Evolutionary conservation across 805 yeast genomes (phyloP), one percentile per base, ranked within the genome.

Genomic region (Kodamaea leandrae): DNA sequence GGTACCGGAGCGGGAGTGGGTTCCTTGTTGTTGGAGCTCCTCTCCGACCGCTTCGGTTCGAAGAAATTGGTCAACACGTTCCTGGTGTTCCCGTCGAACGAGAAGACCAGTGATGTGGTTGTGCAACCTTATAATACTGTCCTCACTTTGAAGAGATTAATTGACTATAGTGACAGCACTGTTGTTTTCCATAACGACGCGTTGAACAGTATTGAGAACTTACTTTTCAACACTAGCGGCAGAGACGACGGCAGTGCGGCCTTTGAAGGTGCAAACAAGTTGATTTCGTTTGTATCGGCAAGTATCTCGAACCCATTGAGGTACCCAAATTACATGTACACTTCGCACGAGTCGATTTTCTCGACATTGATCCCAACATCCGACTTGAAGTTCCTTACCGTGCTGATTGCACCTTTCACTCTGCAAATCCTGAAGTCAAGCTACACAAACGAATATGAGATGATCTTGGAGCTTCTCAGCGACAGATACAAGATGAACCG

Each of bases 1-100:
- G 99, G 99, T 28, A 93, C 99, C 0, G 99, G 99, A 0, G 86
- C 96, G 0, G 99, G 99, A 3, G 78, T 89, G 26, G 99, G 99
- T 1, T 86, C 96, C 0, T 76, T 77, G 42, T 51, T 93, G 32
- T 63, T 93, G 27, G 97, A 93, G 58, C 68, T 80, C 12, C 61
- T 95, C 42, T 78, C 80, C 42, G 99, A 93, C 58, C 68, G 88
- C 41, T 91, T 80, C 58, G 73, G 72, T 4, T 80, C 84, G 38
- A 90, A 90, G 60, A 91, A 89, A 55, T 63, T 93, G 37, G 68
- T 86, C 6, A 86, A 86, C 43, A 88, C 98, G 0, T 86, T 84
- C 53, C 86, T 93, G 35, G 84, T 93, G 2, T 90, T 93, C 55
- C 96, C 96, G 1, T 76, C 80, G 35, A 81, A 78, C 42, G 88